A percentile compares a stretch with the other conserved stretches of the same genome.
Conservation (phyloP, 805 yeast species). For the Ogataea paradorogensis region DNA sequence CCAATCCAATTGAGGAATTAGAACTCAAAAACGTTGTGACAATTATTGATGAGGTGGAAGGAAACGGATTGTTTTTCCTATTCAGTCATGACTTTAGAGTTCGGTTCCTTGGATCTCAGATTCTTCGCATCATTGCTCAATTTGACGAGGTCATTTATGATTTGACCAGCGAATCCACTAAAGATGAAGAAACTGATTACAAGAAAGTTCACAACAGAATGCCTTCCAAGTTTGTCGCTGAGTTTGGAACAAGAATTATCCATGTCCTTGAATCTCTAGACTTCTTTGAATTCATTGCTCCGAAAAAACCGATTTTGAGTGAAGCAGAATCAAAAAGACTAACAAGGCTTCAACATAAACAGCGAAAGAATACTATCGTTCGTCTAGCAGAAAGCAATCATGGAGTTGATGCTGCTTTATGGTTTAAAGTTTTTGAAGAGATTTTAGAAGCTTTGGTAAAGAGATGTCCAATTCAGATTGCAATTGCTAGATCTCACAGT, state of each 20-base stretch:
- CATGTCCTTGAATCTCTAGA: conserved; percentile 73
- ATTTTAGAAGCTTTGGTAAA: conserved; percentile 69
- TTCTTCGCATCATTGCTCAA: conserved; percentile 74
- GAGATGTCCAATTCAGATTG: conserved; percentile 88
- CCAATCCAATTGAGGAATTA: conserved; percentile 54
- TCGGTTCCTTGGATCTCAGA: conserved; percentile 71
- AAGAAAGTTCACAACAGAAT: conserved; percentile 48
- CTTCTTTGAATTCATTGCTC: conserved; percentile 58
- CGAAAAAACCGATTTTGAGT: conserved; percentile 50
- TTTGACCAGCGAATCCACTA: conserved; percentile 23
- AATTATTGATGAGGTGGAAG: conserved; percentile 91
- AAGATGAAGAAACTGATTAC: conserved; percentile 15
- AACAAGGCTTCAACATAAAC: conserved; percentile 53
- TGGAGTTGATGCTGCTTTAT: conserved; percentile 94
- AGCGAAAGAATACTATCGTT: conserved; percentile 65
- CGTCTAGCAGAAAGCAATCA: conserved; percentile 85
- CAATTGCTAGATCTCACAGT: conserved; percentile 85
- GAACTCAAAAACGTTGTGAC: conserved; percentile 80
- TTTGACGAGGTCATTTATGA: conserved; percentile 82
- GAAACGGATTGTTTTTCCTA: conserved; percentile 87
- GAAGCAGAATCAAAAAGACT: conserved; percentile 78
- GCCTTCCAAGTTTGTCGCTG: conserved; percentile 73
- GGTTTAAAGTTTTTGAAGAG: conserved; percentile 86
- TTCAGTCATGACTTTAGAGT: conserved; percentile 82
- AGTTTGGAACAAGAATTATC: conserved; percentile 70